Percentiles rank a stretch among this genome's conserved stretches.
Evolutionary conservation across 148 eudicot genomes (phyloP).

Genomic region (Bassia scoparia): DNA sequence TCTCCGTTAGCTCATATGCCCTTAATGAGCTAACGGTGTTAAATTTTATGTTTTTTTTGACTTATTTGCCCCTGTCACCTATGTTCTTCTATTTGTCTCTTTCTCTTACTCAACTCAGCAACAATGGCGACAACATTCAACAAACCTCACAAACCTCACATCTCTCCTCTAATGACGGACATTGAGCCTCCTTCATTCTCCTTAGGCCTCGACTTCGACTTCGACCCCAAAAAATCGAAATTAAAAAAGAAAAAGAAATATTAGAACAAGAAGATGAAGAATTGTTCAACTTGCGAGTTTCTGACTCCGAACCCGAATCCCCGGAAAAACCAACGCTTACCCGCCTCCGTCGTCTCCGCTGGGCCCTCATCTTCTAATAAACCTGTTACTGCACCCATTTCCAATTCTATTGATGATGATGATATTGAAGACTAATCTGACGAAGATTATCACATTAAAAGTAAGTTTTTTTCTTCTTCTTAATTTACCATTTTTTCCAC

Average conservation of each 20-base stretch:
- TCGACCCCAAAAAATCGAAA: background rate
- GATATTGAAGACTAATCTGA: constrained; percentile 84
- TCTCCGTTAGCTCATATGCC: too few species aligned
- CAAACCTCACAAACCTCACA: background rate
- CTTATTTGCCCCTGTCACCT: too few species aligned
- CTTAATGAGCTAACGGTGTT: too few species aligned
- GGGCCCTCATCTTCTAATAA: constrained; percentile 27
- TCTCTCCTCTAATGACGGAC: constrained; percentile 40
- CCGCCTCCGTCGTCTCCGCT: constrained; percentile 40
- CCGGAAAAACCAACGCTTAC: constrained; percentile 14
- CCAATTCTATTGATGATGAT: constrained; percentile 48
- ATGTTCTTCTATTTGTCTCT: too few species aligned
- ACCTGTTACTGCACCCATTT: constrained; percentile 14
- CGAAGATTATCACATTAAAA: constrained; percentile 40
- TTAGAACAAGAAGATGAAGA: constrained; percentile 24
- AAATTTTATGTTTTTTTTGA: too few species aligned
- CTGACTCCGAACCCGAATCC: constrained; percentile 34
- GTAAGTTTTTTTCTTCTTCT: constrained; percentile 28
- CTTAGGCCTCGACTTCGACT: constrained; percentile 61
- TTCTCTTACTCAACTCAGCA: too few species aligned
- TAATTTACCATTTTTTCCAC: background rate
- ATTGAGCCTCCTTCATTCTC: constrained; percentile 84
- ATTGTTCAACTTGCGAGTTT: constrained; percentile 32
- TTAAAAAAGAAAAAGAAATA: background rate
- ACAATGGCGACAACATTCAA: too few species aligned